These are phyloP conservation scores for Ehretia macrophylla DNA, from an alignment of 257 asterid genomes.

Conservation along the genomic window DNA sequence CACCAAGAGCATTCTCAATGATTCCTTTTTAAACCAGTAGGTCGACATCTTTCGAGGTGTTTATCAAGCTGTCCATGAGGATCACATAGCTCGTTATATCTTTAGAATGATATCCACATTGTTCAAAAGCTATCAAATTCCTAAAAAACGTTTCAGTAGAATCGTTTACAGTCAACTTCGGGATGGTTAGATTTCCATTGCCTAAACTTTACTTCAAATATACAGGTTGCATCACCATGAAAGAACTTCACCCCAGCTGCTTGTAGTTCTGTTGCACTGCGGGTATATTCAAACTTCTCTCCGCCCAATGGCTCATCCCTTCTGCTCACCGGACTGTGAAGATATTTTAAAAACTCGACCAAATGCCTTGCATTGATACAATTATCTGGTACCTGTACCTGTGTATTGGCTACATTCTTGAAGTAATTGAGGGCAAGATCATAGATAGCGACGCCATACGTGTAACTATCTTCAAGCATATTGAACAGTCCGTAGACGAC, in stretches of 20 bases:
- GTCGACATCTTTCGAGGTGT: too few relatives aligned
- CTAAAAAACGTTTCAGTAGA: conserved; percentile 19
- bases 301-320: background rate
- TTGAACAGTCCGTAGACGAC: background rate
- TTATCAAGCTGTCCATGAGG: too few relatives aligned
- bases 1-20: too few relatives aligned
- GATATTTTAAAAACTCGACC: conserved; percentile 15
- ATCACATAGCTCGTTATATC: too few relatives aligned
- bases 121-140: too few relatives aligned
- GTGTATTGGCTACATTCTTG: conserved; percentile 16
- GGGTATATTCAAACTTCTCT: conserved; percentile 8
- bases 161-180: conserved; percentile 11
- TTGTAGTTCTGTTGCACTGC: conserved; percentile 18
- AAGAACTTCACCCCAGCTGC: conserved; percentile 18
- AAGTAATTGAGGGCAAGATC: conserved; percentile 21
- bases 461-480: background rate
- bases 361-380: conserved; percentile 15
- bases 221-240: background rate
- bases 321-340: conserved; percentile 6
- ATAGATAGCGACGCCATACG: conserved; percentile 2
- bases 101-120: too few relatives aligned
- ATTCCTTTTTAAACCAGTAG: too few relatives aligned
- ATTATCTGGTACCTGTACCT: background rate
- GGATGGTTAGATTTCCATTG: conserved; percentile 15
- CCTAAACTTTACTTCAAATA: conserved; percentile 6